phyloP scores from a whole-genome alignment of 768 basidiomycete genomes.

The Auricularia cornea region DNA sequence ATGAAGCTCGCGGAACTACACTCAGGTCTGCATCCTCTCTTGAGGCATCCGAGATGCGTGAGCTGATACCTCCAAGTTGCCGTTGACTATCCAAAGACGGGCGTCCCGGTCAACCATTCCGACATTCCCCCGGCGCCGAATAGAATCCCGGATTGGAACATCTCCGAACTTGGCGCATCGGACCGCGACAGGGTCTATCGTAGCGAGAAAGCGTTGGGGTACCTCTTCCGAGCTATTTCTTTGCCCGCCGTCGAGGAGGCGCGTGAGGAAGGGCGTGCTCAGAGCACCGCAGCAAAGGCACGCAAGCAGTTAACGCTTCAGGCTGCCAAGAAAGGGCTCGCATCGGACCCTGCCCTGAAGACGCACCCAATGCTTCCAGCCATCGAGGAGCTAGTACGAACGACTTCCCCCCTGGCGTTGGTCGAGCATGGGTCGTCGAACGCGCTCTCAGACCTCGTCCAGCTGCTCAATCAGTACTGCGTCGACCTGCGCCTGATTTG shows the following conservation, averaged over 20 bases:
- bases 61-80: no score
- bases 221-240: conserved; percentile 52
- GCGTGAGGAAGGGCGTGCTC: neutral
- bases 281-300: no score
- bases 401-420: no score
- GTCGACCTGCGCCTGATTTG: conserved; percentile 43
- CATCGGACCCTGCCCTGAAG: no score
- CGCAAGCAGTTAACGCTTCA: no score
- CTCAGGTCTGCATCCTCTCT: conserved; percentile 25
- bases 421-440: no score
- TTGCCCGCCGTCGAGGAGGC: conserved; percentile 30
- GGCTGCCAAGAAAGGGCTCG: no score
- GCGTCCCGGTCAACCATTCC: conserved; percentile 32
- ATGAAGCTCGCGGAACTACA: conserved; percentile 46
- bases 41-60: neutral
- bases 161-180: conserved; percentile 1
- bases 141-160: conserved; percentile 48
- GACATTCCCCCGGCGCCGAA: conserved; percentile 37
- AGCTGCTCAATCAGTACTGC: conserved; percentile 30
- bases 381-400: no score
- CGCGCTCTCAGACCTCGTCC: neutral
- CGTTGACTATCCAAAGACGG: conserved; percentile 59
- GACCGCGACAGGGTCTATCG: conserved; percentile 32
- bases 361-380: no score
- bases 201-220: conserved; percentile 50